Base-by-base conservation (phyloP, 1,284 basidiomycete species). In the Ceratobasidium sp. region DNA sequence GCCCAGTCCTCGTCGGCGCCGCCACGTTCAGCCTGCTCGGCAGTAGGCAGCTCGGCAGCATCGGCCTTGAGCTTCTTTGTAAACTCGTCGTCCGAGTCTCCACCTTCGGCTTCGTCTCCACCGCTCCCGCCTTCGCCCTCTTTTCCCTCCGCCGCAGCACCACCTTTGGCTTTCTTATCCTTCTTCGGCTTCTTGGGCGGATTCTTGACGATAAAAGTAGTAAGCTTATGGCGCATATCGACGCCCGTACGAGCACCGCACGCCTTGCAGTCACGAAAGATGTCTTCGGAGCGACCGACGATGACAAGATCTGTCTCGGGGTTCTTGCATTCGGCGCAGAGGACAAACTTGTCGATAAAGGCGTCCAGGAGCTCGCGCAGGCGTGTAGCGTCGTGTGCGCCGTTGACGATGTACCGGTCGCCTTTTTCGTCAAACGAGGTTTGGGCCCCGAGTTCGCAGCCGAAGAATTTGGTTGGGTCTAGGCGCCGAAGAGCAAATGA, bases 391-490 rank as follows among this genome's bases (percentile, higher is more conserved):
- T 98, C 93, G 85, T 99, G 98, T 23, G 96, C 96, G 77, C 98
- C 98, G 83, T 99, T 99, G 86, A 99, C 97, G 82, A 99, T 99
- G 89, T 98, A 99, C 60, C 97, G 92, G 83, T 99, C 98, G 84
- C 94, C 95, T 87, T 97, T 97, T 85, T 97, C 96, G 85, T 98
- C 97, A 85, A 96, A 94, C 39, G 97, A 93, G 61, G 97, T 98
- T 87, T 99, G 97, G 42, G 98, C 98, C 81, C 98, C 98, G 79
- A 99, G 93, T 86, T 99, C 98, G 85, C 94, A 97, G 58, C 98
- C 98, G 83, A 99, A 99, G 90, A 97, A 99, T 88, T 99, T 99
- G 86, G 97, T 99, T 75, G 97, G 95, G 85, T 99, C 97, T 89
- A 82, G 40, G 63, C 15, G 26, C 60, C 20, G 51, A 56, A 39